Conservation (phyloP, 208 protist species). For the Acanthamoeba lenticulata region DNA sequence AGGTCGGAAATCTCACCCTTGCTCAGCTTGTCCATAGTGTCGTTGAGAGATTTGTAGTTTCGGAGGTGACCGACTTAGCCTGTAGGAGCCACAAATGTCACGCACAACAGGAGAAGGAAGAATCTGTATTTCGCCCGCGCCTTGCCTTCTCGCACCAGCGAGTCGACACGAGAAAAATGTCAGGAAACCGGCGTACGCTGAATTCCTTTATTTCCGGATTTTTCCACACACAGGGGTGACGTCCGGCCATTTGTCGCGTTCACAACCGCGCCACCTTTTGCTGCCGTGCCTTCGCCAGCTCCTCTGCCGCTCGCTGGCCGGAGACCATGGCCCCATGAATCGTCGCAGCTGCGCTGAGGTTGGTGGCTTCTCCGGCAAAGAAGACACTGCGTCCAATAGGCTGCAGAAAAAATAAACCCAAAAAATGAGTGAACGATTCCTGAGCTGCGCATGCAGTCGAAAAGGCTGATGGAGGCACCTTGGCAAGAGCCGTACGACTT, state of each 20-base stretch:
- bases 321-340: not conserved
- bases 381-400: not conserved
- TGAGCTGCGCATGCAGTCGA: not conserved
- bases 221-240: not conserved
- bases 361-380: slow-evolving; percentile 30
- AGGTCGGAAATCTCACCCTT: slow-evolving; percentile 37
- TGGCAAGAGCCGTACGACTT: not conserved
- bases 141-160: not conserved
- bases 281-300: not conserved
- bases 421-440: not conserved
- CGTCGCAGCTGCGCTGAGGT: not conserved
- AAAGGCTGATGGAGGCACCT: not conserved
- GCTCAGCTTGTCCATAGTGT: slow-evolving; percentile 52
- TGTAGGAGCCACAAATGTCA: slow-evolving; percentile 51
- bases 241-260: not conserved
- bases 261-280: not conserved
- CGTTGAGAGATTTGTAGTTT: slow-evolving; percentile 39
- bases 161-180: slow-evolving; percentile 3
- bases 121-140: not conserved
- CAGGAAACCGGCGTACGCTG: not conserved
- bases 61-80: slow-evolving; percentile 39
- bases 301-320: not conserved
- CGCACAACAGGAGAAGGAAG: not conserved
- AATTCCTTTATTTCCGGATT: slow-evolving; percentile 25
- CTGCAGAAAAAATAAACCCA: not conserved